These are phyloP conservation scores for Petrea volubilis DNA, from an alignment of 257 asterid genomes.

Conservation along the genomic window DNA sequence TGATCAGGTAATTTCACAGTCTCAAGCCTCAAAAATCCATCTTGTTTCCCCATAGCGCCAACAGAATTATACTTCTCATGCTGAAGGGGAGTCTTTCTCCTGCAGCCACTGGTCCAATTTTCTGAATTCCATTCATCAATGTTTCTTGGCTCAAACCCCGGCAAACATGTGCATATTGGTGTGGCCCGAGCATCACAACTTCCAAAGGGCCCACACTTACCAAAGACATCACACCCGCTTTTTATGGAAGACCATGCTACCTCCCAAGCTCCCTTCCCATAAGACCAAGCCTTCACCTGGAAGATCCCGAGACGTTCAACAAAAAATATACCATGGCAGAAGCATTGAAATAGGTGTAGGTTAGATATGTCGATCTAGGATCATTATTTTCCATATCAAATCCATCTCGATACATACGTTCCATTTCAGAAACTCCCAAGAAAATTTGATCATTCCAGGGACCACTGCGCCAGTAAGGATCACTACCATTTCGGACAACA, in stretches of 20 bases:
- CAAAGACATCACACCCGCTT: constrained; percentile 37
- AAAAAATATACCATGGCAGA: constrained; percentile 26
- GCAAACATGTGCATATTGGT: constrained; percentile 42
- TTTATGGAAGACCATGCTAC: constrained; percentile 27
- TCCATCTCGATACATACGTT: constrained; percentile 22
- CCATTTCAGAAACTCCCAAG: constrained; percentile 32
- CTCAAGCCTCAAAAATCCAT: constrained; percentile 31
- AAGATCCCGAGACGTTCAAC: constrained; percentile 18
- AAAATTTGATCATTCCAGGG: constrained; percentile 42
- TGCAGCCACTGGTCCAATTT: constrained; percentile 53
- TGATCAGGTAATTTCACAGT: constrained; percentile 57
- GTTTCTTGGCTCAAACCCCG: constrained; percentile 42
- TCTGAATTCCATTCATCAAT: constrained; percentile 39
- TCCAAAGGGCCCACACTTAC: constrained; percentile 51
- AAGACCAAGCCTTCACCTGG: constrained; percentile 31
- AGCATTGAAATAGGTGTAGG: constrained; percentile 15
- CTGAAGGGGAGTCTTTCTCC: constrained; percentile 32
- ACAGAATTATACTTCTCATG: constrained; percentile 15
- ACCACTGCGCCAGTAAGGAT: constrained; percentile 49
- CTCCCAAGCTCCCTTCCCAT: constrained; percentile 24
- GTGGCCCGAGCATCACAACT: constrained; percentile 23
- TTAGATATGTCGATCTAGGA: constrained; percentile 1
- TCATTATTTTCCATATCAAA: constrained; percentile 23
- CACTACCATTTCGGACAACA: neutral
- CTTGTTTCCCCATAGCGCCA: constrained; percentile 22